Evolutionary conservation across 176 grass and related monocot genomes (phyloP).

Genomic region (Avena sativa): DNA sequence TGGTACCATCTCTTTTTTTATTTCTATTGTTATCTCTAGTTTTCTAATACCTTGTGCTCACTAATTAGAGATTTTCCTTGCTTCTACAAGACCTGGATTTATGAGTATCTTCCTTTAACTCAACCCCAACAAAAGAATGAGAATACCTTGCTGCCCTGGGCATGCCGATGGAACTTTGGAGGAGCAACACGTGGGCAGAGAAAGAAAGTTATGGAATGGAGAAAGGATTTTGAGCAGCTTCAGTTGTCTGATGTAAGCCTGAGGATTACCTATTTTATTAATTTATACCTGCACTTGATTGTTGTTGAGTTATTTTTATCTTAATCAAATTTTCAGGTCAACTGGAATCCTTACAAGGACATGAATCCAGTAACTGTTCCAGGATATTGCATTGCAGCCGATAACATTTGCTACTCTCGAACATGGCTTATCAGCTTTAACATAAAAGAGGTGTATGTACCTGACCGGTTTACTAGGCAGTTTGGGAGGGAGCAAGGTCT

Average conservation of each 20-base stretch:
- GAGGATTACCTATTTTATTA: constrained; percentile 29
- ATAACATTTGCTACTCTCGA: constrained; percentile 59
- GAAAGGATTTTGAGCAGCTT: constrained; percentile 63
- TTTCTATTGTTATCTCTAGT: constrained; percentile 14
- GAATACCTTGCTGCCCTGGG: constrained; percentile 54
- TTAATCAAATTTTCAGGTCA: constrained; percentile 53
- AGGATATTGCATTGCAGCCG: constrained; percentile 67
- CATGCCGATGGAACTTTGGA: constrained; percentile 60
- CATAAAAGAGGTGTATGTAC: constrained; percentile 68
- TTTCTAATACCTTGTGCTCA: constrained; percentile 28
- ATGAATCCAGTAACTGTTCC: constrained; percentile 59
- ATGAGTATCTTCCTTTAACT: constrained; percentile 64
- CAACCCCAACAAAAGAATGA: constrained; percentile 72
- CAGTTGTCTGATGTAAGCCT: constrained; percentile 55
- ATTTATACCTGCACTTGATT: not conserved
- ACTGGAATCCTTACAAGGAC: constrained; percentile 69
- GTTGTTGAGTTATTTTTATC: constrained; percentile 32
- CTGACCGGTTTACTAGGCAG: constrained; percentile 65
- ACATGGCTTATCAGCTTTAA: constrained; percentile 73
- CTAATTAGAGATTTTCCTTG: constrained; percentile 36
- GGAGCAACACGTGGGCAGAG: constrained; percentile 66
- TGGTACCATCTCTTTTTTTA: constrained; percentile 47
- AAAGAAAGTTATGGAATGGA: constrained; percentile 66
- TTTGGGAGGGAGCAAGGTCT: constrained; percentile 64
- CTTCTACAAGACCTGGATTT: constrained; percentile 58